These are phyloP conservation scores for Auxenochlorella pyrenoidosa DNA, from an alignment of 139 green algal species.

Conservation along the genomic window DNA sequence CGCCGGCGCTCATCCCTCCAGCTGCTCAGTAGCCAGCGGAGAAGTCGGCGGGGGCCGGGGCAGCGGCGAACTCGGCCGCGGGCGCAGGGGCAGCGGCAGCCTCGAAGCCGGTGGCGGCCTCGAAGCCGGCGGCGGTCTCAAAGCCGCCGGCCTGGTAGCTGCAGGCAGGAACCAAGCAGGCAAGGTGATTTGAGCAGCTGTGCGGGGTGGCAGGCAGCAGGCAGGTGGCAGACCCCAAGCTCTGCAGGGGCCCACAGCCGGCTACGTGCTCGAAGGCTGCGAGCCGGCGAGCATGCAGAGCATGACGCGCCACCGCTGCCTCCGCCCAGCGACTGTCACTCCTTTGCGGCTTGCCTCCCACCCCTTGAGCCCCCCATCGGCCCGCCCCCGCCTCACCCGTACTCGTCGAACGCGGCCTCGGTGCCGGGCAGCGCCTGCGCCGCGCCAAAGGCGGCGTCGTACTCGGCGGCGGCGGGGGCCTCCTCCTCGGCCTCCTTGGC, in stretches of 20 bases:
- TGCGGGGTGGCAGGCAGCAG: background rate
- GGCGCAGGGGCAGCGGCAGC: conserved; percentile 57
- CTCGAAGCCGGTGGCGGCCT: conserved; percentile 68
- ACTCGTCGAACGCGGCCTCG: conserved; percentile 51
- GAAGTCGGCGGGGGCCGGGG: conserved; percentile 32
- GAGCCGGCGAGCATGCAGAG: too few species aligned
- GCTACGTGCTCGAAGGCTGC: too few species aligned
- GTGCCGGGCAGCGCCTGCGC: conserved; percentile 28
- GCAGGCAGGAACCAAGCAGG: conserved; percentile 1
- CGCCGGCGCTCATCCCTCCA: background rate
- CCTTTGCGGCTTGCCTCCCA: too few species aligned
- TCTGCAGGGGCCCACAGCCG: too few species aligned
- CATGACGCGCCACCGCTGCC: too few species aligned
- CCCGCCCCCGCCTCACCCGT: conserved; percentile 3
- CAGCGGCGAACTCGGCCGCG: conserved; percentile 32
- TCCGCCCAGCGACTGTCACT: too few species aligned
- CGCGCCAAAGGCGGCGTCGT: conserved; percentile 28
- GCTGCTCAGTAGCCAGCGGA: conserved; percentile 29
- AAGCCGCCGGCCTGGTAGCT: conserved; percentile 43
- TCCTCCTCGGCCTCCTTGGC: conserved; percentile 73
- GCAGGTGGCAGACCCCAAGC: too few species aligned
- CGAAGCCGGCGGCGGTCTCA: conserved; percentile 50
- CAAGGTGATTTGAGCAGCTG: background rate
- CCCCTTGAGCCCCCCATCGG: background rate
- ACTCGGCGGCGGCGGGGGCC: conserved; percentile 29